Percentiles rank a stretch among this genome's conserved stretches.
Evolutionary conservation across 371 early-diverging fungal species (phyloP).

Genomic region (Phascolomyces articulosus): DNA sequence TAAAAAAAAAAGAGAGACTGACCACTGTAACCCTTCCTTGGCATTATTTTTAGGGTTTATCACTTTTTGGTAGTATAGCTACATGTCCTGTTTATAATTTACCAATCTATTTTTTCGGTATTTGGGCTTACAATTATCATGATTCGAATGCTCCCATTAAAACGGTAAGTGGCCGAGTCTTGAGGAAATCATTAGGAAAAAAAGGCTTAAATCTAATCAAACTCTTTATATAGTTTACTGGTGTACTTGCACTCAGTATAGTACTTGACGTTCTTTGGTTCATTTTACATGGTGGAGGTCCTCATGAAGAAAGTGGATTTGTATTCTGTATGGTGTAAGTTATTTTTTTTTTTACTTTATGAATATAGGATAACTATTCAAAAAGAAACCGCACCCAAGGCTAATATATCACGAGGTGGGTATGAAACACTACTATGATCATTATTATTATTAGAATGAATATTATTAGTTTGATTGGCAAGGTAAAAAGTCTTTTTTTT

Average conservation of each 20-base stretch:
- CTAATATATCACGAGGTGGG: no score
- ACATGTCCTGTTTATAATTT: slow-evolving; percentile 49
- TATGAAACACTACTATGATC: no score
- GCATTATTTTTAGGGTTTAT: slow-evolving; percentile 30
- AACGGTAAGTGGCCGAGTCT: slow-evolving; percentile 29
- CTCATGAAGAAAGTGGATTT: slow-evolving; percentile 41
- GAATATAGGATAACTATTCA: background rate
- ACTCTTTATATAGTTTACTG: slow-evolving; percentile 35
- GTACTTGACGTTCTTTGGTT: slow-evolving; percentile 52
- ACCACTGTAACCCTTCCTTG: background rate
- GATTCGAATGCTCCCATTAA: slow-evolving; percentile 53
- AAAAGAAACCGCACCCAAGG: background rate
- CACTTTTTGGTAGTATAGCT: slow-evolving; percentile 47
- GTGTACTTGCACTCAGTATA: slow-evolving; percentile 42
- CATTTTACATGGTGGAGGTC: slow-evolving; percentile 40
- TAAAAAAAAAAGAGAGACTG: no score
- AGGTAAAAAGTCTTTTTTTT: slow-evolving; percentile 26
- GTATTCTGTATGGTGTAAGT: slow-evolving; percentile 48
- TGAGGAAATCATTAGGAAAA: background rate
- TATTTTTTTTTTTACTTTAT: background rate
- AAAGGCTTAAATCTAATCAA: no score
- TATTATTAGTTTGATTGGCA: slow-evolving; percentile 44
- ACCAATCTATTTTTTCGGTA: slow-evolving; percentile 55
- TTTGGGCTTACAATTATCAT: slow-evolving; percentile 53
- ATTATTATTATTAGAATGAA: slow-evolving; percentile 48